Base-by-base conservation (phyloP, 108 stramenopile species). In the Fragilaria radians region DNA sequence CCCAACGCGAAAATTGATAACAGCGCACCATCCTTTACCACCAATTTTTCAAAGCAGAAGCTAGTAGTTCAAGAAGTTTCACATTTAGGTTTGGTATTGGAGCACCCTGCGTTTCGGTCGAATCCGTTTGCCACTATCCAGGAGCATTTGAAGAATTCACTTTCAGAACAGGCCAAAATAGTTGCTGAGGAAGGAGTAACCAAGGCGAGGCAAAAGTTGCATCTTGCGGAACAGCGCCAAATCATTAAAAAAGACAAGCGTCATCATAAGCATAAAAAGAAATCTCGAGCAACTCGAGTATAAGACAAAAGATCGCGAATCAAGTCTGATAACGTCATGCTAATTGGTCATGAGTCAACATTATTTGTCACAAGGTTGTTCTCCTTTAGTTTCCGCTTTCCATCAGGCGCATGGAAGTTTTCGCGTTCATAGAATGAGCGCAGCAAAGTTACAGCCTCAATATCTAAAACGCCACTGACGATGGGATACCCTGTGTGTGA, bases 381-480 rank as follows among this genome's bases (percentile, higher is more conserved):
- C 18, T 66, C 66, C 54, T 81, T 81, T 25, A 68, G 62, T 55
- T 74, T 81, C 46, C 86, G 72, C 24, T 85, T 84, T 1, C 80
- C 76, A 63, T 86, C 85, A 22, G 90, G 90, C 1, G 86, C 86
- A 71, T 91, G 86, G 57, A 80, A 80, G 65, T 91, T 88, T 63
- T 91, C 90, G 57, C 86, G 70, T 48, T 86, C 74, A 47, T 91
- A 91, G 72, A 91, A 91, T 0, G 81, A 86, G 25, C 86, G 86
- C 21, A 91, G 64, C 32, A 91, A 59, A 54, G 36, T 17, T 22
- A 91, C 58, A 2, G 90, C 85, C 48, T 88, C 82, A 5, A 75
- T 63, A 72, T 91, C 79, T 21, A 85, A 57, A 32, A 91, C 70
- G 4, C 86, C 86, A 22, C 70, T 59, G 17, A 59, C 29, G 18